Conservation (phyloP, 208 protist species). For the Trypanosoma vivax region DNA sequence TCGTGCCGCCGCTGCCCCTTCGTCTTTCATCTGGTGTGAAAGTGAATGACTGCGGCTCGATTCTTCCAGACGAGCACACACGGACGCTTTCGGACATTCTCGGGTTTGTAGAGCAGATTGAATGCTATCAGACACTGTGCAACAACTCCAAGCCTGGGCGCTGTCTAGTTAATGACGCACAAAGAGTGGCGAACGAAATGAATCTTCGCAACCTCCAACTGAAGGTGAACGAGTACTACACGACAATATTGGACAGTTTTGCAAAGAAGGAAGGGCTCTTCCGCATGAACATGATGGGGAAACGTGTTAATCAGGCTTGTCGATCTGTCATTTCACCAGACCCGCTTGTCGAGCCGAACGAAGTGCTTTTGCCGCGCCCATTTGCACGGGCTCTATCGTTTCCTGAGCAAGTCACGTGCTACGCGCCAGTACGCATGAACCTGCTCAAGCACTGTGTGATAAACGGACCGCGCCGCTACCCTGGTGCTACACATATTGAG, state of each 20-base stretch:
- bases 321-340: constrained; percentile 99
- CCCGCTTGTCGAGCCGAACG: constrained; percentile 94
- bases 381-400: constrained; percentile 96
- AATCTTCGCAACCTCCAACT: constrained; percentile 83
- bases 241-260: constrained; percentile 79
- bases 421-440: constrained; percentile 56
- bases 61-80: constrained; percentile 66
- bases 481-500: constrained; percentile 97
- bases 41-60: constrained; percentile 50
- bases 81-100: constrained; percentile 63
- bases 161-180: constrained; percentile 30
- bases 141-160: constrained; percentile 53
- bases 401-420: constrained; percentile 89
- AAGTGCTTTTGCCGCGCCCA: constrained; percentile 90
- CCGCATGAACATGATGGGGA: constrained; percentile 99
- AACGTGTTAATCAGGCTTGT: constrained; percentile 99
- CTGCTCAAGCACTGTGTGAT: constrained; percentile 94
- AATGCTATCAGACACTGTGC: constrained; percentile 65
- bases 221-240: constrained; percentile 80
- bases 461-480: constrained; percentile 97
- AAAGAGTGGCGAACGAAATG: constrained; percentile 71
- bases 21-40: constrained; percentile 76
- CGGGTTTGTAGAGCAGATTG: constrained; percentile 76
- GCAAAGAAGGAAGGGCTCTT: constrained; percentile 99
- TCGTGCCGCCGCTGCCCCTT: constrained; percentile 77